Base-by-base conservation (phyloP, 139 green algal genomes). In the Tetradesmus obliquus region DNA sequence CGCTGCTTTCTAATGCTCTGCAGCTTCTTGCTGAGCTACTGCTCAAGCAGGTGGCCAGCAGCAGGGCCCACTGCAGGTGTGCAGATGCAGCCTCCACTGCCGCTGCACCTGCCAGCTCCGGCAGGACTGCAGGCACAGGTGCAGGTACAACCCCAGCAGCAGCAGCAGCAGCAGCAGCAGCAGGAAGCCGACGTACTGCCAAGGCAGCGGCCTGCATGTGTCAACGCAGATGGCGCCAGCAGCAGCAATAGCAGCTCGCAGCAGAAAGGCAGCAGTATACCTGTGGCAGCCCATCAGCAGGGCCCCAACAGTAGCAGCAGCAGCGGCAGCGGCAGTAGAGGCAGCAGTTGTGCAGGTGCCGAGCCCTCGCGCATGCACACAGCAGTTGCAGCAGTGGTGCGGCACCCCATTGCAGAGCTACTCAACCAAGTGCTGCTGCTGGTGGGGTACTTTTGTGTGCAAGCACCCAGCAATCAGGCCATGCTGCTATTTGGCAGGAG, bases 351-450 rank as follows among this genome's bases (percentile, higher is more conserved):
- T 74, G 74, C 82, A 84, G 71, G 55, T n/a, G 54, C 62, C 20
- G 24, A 32, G 53, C 15, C 87, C 71, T 20, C 86, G 57, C 17
- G 45, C 54, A 79, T 76, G 84, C 57, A 79, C 53, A 66, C 74
- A 79, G 80, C 79, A 81, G 45, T 57, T 32, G 51, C 53, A 45
- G 86, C 86, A 55, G 17, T 62, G 32, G 57, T 74, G 60, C 82
- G 79, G 71, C 88, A 92, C 60, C 88, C 89, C 5, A 84, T 95
- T 53, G 89, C 91, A 53, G 79, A 92, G 62, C 92, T 96, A 76
- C 90, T 96, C 88, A 93, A 96, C 24, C 90, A 93, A 87, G 90
- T 96, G 92, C 84, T 96, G 82, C 88, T 96, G 90, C 87, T 97
- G 83, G 55, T 95, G 15, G 93, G 95, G 1, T 91, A 95, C 79